These are phyloP conservation scores for Incumbomyces delicatus DNA, from an alignment of 2,329 filamentous ascomycete genomes.

Conservation along the genomic window DNA sequence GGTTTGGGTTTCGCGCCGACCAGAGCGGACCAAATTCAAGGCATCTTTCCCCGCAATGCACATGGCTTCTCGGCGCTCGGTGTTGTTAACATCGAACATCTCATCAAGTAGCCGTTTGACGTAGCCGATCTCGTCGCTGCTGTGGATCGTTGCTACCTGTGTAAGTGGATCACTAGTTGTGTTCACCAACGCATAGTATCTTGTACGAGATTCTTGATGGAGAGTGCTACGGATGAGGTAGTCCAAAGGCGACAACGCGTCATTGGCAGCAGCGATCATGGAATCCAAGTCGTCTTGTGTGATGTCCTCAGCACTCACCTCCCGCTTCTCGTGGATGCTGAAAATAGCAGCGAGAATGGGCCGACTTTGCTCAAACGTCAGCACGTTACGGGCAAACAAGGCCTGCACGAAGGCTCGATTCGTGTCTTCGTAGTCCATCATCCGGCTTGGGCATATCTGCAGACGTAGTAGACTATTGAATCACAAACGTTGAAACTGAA, in stretches of 20 bases:
- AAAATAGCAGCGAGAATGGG: conserved; percentile 68
- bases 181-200: conserved; percentile 80
- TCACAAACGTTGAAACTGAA: too few species aligned
- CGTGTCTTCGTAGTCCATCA: conserved; percentile 45
- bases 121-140: conserved; percentile 77
- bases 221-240: conserved; percentile 70
- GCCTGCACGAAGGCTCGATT: conserved; percentile 88
- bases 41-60: conserved; percentile 73
- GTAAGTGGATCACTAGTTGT: conserved; percentile 74
- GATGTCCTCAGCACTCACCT: conserved; percentile 51
- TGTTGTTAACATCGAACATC: conserved; percentile 89
- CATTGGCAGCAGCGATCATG: conserved; percentile 61
- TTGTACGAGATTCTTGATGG: conserved; percentile 57
- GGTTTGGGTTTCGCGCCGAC: conserved; percentile 25
- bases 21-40: conserved; percentile 51
- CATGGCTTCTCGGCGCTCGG: conserved; percentile 67
- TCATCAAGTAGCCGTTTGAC: conserved; percentile 78
- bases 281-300: conserved; percentile 57
- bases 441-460: too few species aligned
- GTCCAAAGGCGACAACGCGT: conserved; percentile 68
- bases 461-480: too few species aligned
- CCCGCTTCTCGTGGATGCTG: conserved; percentile 45
- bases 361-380: conserved; percentile 66
- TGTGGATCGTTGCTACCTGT: conserved; percentile 73
- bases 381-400: conserved; percentile 65